Evolutionary conservation across 106 monocot species (phyloP), one percentile per base, ranked within the genome.

Genomic region (Platanthera zijinensis): DNA sequence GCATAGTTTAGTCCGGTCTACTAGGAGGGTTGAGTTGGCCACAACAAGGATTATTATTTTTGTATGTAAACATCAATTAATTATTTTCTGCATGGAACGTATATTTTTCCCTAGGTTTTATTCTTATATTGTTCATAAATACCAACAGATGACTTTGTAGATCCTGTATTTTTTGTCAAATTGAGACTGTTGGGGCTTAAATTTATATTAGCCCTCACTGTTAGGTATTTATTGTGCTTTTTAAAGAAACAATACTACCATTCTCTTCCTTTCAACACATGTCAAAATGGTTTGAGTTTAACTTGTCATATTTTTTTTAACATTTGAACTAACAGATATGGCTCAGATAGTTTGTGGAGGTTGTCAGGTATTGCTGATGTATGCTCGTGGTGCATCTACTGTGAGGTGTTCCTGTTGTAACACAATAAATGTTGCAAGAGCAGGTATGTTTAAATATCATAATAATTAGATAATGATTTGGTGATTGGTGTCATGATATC

Each of bases 361-460:
- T 57, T 75, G 75, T 32, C 52, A 54, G 18, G 32, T 54, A 45
- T 57, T 75, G 57, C 45, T 75, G 54, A 54, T 54, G 54, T 75
- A 75, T 75, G 32, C 57, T 75, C 53, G 54, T 57, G 75, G 75
- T 56, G 75, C 75, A 46, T 45, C 75, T 30, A 75, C 53, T 75
- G 75, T 75, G 7, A 75, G 75, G 50, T 75, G 75, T 57, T 75
- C 75, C 57, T 75, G 75, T 45, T 75, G 75, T 46, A 75, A 75
- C 39, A 57, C 75, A 7, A 75, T 57, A 56, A 75, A 75, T 57
- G 53, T 75, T 57, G 75, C 75, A 56, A 75, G 75, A 75, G 25
- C 75, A 56, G 75, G 75, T 75, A 75, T 75, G 5, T 45, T 15
- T 17, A 46, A 28, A 22, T 74, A 39, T 30, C 12, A 30, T 10